These are phyloP conservation scores for Nicotiana rustica DNA, from an alignment of 305 asterid genomes.

Conservation along the genomic window DNA sequence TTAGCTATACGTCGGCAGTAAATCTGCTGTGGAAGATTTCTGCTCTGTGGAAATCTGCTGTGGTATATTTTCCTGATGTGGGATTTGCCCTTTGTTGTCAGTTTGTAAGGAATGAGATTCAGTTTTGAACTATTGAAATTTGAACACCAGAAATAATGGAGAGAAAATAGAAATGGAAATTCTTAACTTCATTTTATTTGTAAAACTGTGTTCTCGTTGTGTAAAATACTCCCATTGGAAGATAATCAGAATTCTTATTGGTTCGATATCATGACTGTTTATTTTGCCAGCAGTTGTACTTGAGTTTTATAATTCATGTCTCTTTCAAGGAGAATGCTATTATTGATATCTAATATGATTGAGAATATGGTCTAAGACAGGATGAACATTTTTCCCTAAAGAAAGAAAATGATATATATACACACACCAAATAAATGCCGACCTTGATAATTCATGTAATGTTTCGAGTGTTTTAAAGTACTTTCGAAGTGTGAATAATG, in stretches of 20 bases:
- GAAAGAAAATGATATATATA: neutral
- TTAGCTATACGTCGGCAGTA: constrained; percentile 1
- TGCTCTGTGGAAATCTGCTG: neutral
- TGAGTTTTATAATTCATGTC: neutral
- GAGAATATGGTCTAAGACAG: neutral
- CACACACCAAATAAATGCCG: neutral
- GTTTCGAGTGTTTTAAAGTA: neutral
- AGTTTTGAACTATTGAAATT: constrained; percentile 5
- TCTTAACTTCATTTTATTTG: constrained; percentile 8
- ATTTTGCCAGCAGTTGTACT: neutral
- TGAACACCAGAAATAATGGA: constrained; percentile 32
- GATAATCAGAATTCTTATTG: constrained; percentile 19
- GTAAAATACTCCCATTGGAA: constrained; percentile 25
- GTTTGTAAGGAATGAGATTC: neutral
- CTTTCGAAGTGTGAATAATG: neutral
- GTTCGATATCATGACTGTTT: neutral
- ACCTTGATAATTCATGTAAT: neutral
- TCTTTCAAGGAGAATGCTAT: neutral
- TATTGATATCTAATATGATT: neutral
- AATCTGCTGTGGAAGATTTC: constrained; percentile 5
- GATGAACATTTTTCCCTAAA: neutral
- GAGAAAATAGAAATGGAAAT: neutral
- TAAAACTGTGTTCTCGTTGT: constrained; percentile 23
- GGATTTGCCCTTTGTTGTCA: constrained; percentile 12
- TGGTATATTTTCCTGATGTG: constrained; percentile 11